Conservation (phyloP, 192 early-diverging fungal genomes). For the Phlyctochytrium arcticum region DNA sequence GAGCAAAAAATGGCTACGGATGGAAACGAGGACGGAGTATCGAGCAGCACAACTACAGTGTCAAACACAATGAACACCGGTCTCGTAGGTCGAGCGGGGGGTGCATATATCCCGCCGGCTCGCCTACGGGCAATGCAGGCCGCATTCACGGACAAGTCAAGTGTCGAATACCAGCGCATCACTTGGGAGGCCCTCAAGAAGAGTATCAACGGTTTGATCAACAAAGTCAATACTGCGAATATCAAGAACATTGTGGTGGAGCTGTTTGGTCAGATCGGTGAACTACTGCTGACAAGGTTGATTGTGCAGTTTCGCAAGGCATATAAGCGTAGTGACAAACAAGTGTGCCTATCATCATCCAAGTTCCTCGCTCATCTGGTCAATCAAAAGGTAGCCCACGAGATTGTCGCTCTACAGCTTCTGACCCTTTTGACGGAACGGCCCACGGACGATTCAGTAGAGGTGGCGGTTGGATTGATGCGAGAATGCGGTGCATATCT, state of each 20-base stretch:
- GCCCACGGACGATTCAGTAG: conserved; percentile 92
- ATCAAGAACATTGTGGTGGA: conserved; percentile 87
- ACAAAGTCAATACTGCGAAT: conserved; percentile 90
- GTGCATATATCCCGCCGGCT: conserved; percentile 83
- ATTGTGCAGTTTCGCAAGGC: conserved; percentile 86
- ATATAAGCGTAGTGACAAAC: conserved; percentile 89
- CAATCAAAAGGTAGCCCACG: conserved; percentile 85
- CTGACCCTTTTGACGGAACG: conserved; percentile 76
- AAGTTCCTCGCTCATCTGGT: conserved; percentile 91
- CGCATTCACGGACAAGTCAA: conserved; percentile 61
- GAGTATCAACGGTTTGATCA: conserved; percentile 90
- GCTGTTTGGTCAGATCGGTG: conserved; percentile 80
- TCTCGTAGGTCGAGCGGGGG: conserved; percentile 63
- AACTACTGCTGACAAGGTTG: conserved; percentile 77
- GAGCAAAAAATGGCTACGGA: too few species aligned
- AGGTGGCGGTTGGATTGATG: conserved; percentile 92
- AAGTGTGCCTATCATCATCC: conserved; percentile 73
- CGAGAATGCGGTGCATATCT: conserved; percentile 82
- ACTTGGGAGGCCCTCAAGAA: conserved; percentile 94
- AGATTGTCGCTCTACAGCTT: conserved; percentile 84
- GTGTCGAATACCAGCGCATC: conserved; percentile 76
- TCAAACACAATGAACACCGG: too few species aligned
- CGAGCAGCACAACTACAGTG: too few species aligned
- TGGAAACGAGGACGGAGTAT: too few species aligned
- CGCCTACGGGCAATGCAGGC: conserved; percentile 69